Conservation (phyloP, 345 rosid genomes). For the Eucalyptus cloeziana region DNA sequence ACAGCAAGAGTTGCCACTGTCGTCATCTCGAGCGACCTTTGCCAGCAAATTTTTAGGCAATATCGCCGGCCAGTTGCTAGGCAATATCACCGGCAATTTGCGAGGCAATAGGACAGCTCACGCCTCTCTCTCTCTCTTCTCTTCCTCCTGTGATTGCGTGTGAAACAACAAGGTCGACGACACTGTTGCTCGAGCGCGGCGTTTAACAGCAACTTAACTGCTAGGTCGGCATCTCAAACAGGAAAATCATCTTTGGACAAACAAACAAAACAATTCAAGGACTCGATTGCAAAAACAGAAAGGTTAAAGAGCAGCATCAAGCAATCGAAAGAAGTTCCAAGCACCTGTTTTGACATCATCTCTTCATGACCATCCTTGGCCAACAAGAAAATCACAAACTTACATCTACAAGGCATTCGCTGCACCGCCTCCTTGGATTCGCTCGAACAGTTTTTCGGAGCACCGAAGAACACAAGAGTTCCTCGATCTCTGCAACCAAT, state of each 20-base stretch:
- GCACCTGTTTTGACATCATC: background rate
- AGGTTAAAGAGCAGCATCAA: too few species aligned
- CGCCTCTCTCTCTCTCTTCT: background rate
- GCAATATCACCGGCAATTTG: background rate
- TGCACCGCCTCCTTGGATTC: background rate
- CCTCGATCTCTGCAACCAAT: background rate
- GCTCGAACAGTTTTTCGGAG: background rate
- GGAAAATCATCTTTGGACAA: too few species aligned
- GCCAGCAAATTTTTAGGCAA: background rate
- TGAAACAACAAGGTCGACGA: too few species aligned
- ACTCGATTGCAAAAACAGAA: too few species aligned
- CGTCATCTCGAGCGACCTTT: background rate
- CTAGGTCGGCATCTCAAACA: too few species aligned
- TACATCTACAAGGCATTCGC: background rate
- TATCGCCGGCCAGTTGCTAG: background rate
- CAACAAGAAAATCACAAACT: background rate
- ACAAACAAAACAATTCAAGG: accelerated
- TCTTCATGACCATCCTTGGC: background rate
- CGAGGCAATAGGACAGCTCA: background rate
- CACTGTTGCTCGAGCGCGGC: too few species aligned
- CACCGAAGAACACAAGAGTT: background rate
- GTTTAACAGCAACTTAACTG: too few species aligned
- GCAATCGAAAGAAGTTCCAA: background rate
- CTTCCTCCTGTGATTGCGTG: background rate
- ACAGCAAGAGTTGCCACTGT: background rate